Percentiles rank a stretch among this genome's conserved stretches.
These are phyloP conservation scores for Talinum fruticosum DNA, from an alignment of 148 eudicot species.

Conservation along the genomic window DNA sequence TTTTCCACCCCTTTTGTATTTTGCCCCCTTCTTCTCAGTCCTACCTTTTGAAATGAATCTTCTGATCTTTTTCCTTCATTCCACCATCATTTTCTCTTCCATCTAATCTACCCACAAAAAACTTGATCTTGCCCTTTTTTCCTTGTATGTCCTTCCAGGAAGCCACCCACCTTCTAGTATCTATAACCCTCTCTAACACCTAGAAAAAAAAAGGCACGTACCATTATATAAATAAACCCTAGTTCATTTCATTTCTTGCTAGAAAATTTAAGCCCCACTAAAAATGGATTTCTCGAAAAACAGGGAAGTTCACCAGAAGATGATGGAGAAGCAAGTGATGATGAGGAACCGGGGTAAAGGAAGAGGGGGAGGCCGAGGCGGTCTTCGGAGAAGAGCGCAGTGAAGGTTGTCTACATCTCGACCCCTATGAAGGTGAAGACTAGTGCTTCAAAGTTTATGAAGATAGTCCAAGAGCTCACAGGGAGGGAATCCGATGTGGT, in stretches of 20 bases:
- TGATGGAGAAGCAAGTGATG: not conserved
- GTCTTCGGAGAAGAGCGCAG: not conserved
- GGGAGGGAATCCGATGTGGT: slow-evolving; percentile 50
- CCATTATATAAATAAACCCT: slow-evolving; percentile 19
- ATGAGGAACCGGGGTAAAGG: not conserved
- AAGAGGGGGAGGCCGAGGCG: not conserved
- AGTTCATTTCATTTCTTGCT: not conserved
- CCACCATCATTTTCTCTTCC: not conserved
- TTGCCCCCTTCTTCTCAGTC: slow-evolving; percentile 10
- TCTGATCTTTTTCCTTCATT: not conserved
- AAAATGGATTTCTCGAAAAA: slow-evolving; percentile 8
- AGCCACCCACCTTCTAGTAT: slow-evolving; percentile 27
- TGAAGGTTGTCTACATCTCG: slow-evolving; percentile 56
- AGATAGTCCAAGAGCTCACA: slow-evolving; percentile 52
- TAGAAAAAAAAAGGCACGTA: not conserved
- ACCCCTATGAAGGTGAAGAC: slow-evolving; percentile 55
- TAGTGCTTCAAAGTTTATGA: slow-evolving; percentile 41
- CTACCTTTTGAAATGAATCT: not conserved
- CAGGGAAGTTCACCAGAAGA: not conserved
- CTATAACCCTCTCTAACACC: not conserved
- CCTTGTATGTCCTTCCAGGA: slow-evolving; percentile 24
- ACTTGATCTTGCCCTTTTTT: slow-evolving; percentile 4
- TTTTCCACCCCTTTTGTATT: not conserved
- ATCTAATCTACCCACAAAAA: slow-evolving; percentile 14
- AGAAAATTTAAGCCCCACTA: not conserved